These are phyloP conservation scores for Pseudozyma pruni DNA, from an alignment of 1,284 basidiomycete species.

Conservation along the genomic window DNA sequence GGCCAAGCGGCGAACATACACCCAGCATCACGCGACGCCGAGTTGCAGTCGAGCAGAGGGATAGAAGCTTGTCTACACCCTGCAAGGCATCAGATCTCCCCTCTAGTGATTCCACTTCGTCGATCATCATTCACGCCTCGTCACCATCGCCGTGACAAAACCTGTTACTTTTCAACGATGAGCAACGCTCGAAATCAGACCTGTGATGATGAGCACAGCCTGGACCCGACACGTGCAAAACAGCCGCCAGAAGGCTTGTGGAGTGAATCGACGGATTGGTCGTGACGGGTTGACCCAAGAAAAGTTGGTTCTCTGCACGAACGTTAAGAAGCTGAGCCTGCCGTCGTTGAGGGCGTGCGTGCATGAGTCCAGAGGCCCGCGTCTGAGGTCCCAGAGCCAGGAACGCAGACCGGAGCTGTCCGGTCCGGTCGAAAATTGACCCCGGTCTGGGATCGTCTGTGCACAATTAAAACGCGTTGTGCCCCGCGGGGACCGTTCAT, in stretches of 20 bases:
- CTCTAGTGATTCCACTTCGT: slow-evolving; percentile 21
- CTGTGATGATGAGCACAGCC: too few species aligned
- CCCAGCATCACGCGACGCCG: background rate
- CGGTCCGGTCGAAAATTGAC: slow-evolving; percentile 13
- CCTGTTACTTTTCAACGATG: background rate
- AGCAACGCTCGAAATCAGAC: slow-evolving; percentile 1
- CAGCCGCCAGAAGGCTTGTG: too few species aligned
- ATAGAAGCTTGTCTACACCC: background rate
- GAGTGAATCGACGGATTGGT: too few species aligned
- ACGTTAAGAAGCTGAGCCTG: too few species aligned
- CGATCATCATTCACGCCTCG: slow-evolving; percentile 24
- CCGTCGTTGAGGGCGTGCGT: too few species aligned
- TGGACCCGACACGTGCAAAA: too few species aligned
- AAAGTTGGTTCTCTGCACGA: too few species aligned
- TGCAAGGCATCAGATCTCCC: slow-evolving; percentile 4
- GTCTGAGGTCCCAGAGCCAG: slow-evolving; percentile 1
- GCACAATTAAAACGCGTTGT: slow-evolving; percentile 1
- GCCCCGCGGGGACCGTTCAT: slow-evolving; percentile 21
- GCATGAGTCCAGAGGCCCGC: too few species aligned
- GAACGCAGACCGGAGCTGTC: slow-evolving; percentile 17
- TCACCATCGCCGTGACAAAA: slow-evolving; percentile 10
- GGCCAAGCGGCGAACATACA: background rate
- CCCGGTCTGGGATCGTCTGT: background rate
- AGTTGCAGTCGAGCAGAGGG: background rate
- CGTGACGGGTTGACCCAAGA: too few species aligned